These are phyloP conservation scores for Gossypium gossypioides DNA, from an alignment of 441 rosid species.

Conservation along the genomic window DNA sequence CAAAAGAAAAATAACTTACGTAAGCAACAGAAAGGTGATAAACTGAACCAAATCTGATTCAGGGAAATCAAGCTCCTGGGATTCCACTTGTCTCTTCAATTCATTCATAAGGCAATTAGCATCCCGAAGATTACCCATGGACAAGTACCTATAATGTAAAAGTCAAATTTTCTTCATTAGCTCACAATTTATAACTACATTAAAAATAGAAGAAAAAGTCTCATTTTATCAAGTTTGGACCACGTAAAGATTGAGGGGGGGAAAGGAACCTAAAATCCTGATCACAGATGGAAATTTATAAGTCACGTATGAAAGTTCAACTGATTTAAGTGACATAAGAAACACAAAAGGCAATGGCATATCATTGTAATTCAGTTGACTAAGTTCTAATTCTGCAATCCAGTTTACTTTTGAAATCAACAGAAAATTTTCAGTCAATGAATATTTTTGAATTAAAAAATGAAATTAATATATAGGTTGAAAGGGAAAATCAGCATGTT, in stretches of 20 bases:
- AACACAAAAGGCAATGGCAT: neutral
- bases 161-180: conserved; percentile 1
- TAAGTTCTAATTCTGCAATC: neutral
- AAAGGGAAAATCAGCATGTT: neutral
- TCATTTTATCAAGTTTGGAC: neutral
- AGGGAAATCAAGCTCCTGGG: conserved; percentile 46
- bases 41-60: conserved; percentile 65
- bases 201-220: neutral
- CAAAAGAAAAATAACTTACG: conserved; percentile 38
- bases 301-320: neutral
- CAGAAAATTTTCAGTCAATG: neutral
- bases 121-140: conserved; percentile 78
- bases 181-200: neutral
- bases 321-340: neutral
- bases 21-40: conserved; percentile 53
- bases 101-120: conserved; percentile 69
- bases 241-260: neutral
- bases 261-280: neutral
- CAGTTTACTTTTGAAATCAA: neutral
- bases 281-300: neutral
- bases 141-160: conserved; percentile 49
- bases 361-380: neutral
- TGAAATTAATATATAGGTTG: neutral
- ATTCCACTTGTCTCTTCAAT: conserved; percentile 53
- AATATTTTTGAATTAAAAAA: neutral